Conservation (phyloP, 257 asterid genomes). For the Eucommia ulmoides region DNA sequence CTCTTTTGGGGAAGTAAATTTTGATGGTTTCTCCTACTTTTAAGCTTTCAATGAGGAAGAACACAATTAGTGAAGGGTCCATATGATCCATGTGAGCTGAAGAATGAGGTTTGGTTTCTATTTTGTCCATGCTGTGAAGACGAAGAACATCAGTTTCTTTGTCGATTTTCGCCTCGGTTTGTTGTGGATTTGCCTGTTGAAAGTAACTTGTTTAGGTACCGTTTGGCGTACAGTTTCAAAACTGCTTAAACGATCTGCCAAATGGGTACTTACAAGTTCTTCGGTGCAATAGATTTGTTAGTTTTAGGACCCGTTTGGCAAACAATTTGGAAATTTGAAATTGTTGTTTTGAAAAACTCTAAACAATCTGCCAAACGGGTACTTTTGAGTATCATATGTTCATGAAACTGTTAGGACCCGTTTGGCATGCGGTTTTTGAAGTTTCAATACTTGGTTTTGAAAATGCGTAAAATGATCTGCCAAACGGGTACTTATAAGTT, state of each 20-base stretch:
- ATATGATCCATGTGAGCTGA: slow-evolving; percentile 41
- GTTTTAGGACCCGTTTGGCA: neutral
- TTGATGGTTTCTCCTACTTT: slow-evolving; percentile 35
- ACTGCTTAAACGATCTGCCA: neutral
- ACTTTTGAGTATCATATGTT: neutral
- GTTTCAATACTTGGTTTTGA: neutral
- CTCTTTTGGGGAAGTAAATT: slow-evolving; percentile 43
- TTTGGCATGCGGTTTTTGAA: neutral
- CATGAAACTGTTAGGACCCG: neutral
- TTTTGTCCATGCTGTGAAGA: neutral
- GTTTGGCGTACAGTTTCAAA: neutral
- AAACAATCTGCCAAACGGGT: neutral
- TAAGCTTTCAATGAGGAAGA: slow-evolving; percentile 50
- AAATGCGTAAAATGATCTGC: neutral
- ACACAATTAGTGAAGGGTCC: slow-evolving; percentile 44
- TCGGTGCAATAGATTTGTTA: neutral
- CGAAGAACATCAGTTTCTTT: neutral
- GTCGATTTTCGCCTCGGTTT: neutral
- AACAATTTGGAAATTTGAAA: neutral
- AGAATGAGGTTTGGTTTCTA: slow-evolving; percentile 23
- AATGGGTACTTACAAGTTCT: neutral
- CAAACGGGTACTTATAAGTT: neutral
- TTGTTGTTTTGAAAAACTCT: neutral
- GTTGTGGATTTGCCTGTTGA: neutral
- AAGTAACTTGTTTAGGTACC: neutral